Evolutionary conservation across 2,329 filamentous ascomycete genomes (phyloP), one percentile per base, ranked within the genome.

Genomic region (Alternaria conjuncta): DNA sequence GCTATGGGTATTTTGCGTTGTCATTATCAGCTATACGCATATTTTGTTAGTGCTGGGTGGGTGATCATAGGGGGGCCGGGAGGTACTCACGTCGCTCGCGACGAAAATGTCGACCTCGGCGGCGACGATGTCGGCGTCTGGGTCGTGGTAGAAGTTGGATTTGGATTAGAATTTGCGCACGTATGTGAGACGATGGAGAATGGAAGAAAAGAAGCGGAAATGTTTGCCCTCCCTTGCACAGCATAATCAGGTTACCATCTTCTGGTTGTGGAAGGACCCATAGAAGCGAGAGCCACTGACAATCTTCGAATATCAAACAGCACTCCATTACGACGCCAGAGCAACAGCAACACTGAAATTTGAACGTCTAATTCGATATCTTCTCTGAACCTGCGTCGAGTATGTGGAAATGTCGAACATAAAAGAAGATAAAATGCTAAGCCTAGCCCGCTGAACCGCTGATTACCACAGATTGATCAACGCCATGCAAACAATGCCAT

Each of bases 391-490:
- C 36, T 44, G 41, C 53, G 21, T 28, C 36, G 53, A 44, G 20
- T 26, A 21, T 26, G 15, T 21, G 15, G 23, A 28, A 26, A 26
- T 13, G 15, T 32, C 30, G 30, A 32, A 32, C 1, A 32, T 32
- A 32, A 32, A 32, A 15, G 30, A 32, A 36, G 13, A 54, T 20
- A 30, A 26, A 55, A 64, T 65, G 61, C 61, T 55, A 68, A 61
- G 61, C 65, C 55, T 57, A 55, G 21, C 63, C 56, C 55, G 64
- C 67, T 68, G 28, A 66, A 70, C 32, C 58, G 61, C 63, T 64
- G 56, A 66, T 55, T 28, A 45, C 60, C 57, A 59, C 36, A 60
- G 23, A 49, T 49, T 25, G 30, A 56, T 30, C 5, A 65, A 70
- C 65, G 62, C 67, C 69, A 58, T 64, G 55, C 60, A 60, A 58